Evolutionary conservation across 2,329 filamentous ascomycete genomes (phyloP).

Genomic region (Ophidiomyces ophidiicola): DNA sequence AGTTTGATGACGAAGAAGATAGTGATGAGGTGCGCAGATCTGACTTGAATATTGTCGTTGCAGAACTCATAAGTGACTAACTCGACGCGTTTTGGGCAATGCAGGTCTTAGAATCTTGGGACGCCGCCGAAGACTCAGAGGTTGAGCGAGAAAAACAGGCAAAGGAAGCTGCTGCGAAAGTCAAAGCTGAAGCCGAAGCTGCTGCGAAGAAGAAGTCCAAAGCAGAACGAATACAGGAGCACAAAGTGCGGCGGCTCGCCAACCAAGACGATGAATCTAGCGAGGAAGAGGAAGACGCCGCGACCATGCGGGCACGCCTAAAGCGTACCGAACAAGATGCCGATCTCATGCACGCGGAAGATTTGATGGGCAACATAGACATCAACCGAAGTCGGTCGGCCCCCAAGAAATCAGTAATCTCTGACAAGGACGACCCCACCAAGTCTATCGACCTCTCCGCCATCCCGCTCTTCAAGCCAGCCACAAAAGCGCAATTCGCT

Average conservation of each 20-base stretch:
- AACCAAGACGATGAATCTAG: slow-evolving; percentile 46
- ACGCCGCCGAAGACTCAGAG: slow-evolving; percentile 91
- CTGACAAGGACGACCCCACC: slow-evolving; percentile 57
- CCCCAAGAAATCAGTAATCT: slow-evolving; percentile 52
- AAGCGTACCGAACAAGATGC: slow-evolving; percentile 71
- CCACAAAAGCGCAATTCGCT: slow-evolving; percentile 75
- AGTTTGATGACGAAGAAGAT: slow-evolving; percentile 90
- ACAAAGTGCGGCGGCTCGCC: slow-evolving; percentile 49
- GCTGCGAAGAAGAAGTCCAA: slow-evolving; percentile 86
- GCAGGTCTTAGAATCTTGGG: slow-evolving; percentile 90
- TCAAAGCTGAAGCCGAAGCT: slow-evolving; percentile 77
- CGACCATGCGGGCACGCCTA: slow-evolving; percentile 60
- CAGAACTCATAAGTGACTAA: neutral
- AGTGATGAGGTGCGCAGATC: slow-evolving; percentile 55
- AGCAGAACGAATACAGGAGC: slow-evolving; percentile 71
- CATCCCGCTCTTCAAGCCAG: slow-evolving; percentile 77
- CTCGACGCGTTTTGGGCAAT: neutral
- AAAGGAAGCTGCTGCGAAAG: slow-evolving; percentile 74
- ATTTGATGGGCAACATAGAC: slow-evolving; percentile 69
- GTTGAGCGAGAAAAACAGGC: slow-evolving; percentile 90
- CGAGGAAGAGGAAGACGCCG: slow-evolving; percentile 61
- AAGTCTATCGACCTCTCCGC: slow-evolving; percentile 68
- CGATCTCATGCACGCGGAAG: slow-evolving; percentile 79
- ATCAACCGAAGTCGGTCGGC: slow-evolving; percentile 54
- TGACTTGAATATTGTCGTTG: neutral